These are phyloP conservation scores for Vickermania ingenoplastis DNA, from an alignment of 208 protist species.

Conservation along the genomic window DNA sequence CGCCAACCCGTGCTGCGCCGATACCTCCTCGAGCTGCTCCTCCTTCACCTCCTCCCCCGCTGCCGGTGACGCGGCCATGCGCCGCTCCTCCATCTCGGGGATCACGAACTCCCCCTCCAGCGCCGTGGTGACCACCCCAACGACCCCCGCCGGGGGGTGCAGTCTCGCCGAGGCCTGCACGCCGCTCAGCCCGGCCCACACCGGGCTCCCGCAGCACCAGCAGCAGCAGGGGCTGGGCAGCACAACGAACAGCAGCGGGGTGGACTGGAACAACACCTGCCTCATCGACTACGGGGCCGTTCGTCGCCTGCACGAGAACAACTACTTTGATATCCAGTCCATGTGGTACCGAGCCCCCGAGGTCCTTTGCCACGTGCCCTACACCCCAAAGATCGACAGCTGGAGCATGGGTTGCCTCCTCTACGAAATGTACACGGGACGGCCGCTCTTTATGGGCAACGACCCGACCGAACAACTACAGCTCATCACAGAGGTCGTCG, in stretches of 20 bases:
- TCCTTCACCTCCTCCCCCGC: constrained; percentile 3
- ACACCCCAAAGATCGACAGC: constrained; percentile 89
- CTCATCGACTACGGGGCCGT: constrained; percentile 98
- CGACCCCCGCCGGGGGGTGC: neutral
- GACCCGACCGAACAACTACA: constrained; percentile 83
- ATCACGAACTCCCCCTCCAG: neutral
- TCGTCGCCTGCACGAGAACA: constrained; percentile 92
- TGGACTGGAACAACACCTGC: constrained; percentile 18
- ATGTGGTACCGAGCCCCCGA: constrained; percentile 90
- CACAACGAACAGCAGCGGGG: neutral
- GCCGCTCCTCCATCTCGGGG: neutral
- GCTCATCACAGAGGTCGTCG: constrained; percentile 86
- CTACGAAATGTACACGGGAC: constrained; percentile 85
- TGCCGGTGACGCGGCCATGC: neutral
- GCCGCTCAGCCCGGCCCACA: neutral
- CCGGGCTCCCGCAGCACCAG: neutral
- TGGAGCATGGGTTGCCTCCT: constrained; percentile 90
- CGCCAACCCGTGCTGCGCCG: neutral
- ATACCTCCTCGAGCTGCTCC: neutral
- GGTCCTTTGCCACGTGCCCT: constrained; percentile 83
- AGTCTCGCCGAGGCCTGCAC: neutral
- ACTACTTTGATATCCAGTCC: constrained; percentile 95
- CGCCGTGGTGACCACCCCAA: neutral
- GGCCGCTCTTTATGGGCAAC: constrained; percentile 91
- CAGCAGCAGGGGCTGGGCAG: neutral